Conservation (phyloP, 169 alveolate species). For the Eimeria brunetti region DNA sequence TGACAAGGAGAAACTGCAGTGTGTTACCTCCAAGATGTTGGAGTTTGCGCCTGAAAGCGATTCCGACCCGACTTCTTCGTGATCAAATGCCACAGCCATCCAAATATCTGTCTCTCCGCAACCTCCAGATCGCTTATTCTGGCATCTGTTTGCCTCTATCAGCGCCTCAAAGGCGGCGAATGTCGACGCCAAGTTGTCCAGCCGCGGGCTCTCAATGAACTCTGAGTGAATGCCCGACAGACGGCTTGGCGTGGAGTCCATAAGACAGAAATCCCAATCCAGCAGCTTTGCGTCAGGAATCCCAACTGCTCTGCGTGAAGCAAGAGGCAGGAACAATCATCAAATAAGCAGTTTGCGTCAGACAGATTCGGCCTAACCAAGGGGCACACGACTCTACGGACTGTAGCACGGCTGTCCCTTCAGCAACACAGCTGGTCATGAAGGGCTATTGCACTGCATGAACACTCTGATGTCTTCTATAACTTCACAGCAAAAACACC, state of each 20-base stretch:
- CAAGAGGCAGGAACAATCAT: background rate
- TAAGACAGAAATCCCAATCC: constrained; percentile 92
- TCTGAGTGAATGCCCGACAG: constrained; percentile 95
- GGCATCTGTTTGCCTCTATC: constrained; percentile 31
- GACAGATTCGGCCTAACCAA: background rate
- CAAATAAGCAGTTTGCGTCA: background rate
- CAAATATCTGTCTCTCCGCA: constrained; percentile 62
- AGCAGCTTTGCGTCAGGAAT: constrained; percentile 60
- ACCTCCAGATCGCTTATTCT: background rate
- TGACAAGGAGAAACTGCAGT: background rate
- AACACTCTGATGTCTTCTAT: background rate
- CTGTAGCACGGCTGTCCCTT: constrained; percentile 8
- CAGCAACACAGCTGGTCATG: background rate
- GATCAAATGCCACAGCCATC: constrained; percentile 93
- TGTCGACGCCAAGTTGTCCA: constrained; percentile 95
- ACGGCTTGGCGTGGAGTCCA: constrained; percentile 93
- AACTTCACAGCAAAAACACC: background rate
- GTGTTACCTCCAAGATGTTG: constrained; percentile 42
- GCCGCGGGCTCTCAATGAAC: constrained; percentile 94
- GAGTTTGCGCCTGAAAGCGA: constrained; percentile 95
- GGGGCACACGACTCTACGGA: background rate
- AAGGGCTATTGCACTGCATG: background rate
- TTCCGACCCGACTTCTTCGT: constrained; percentile 96
- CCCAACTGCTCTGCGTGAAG: background rate
- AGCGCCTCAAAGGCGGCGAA: constrained; percentile 92